Conservation (phyloP, 2,329 filamentous ascomycete species). For the Calonectria pseudoreteaudii region DNA sequence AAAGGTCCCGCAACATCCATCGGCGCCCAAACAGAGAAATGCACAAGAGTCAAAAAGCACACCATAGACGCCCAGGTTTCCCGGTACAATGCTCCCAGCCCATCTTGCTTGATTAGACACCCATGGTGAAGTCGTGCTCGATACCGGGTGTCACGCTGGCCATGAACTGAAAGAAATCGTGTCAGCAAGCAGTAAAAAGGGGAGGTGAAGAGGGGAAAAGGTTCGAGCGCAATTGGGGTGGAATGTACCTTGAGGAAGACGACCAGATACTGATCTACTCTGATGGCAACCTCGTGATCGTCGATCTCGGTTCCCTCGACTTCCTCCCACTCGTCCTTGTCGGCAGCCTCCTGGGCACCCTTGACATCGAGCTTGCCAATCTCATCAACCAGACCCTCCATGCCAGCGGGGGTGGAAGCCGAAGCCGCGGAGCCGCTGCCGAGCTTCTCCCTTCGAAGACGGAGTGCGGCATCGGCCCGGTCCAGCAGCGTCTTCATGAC, state of each 20-base stretch:
- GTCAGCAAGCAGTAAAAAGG: constrained; percentile 1
- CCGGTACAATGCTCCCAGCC: constrained; percentile 17
- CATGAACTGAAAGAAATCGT: constrained; percentile 67
- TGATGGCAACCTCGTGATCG: constrained; percentile 80
- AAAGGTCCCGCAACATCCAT: constrained; percentile 4
- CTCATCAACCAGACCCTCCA: constrained; percentile 89
- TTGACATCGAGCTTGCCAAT: constrained; percentile 73
- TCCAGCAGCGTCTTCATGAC: constrained; percentile 99
- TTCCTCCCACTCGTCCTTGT: constrained; percentile 74
- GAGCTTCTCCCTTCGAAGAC: constrained; percentile 86
- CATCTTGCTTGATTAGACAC: constrained; percentile 32
- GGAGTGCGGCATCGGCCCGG: constrained; percentile 91
- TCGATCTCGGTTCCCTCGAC: constrained; percentile 71
- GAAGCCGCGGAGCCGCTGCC: constrained; percentile 62
- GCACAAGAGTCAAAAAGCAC: constrained; percentile 25
- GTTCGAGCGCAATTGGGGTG: neutral
- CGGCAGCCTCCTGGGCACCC: constrained; percentile 62
- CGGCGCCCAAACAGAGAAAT: neutral
- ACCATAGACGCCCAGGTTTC: constrained; percentile 35
- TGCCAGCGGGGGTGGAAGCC: constrained; percentile 59
- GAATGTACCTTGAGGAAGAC: constrained; percentile 83
- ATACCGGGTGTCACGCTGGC: constrained; percentile 95
- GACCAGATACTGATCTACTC: constrained; percentile 89
- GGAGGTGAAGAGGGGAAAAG: too few relatives aligned
- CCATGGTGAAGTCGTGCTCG: constrained; percentile 80